Evolutionary conservation across 2,329 filamentous ascomycete species (phyloP).

Genomic region (Nemania sp.): DNA sequence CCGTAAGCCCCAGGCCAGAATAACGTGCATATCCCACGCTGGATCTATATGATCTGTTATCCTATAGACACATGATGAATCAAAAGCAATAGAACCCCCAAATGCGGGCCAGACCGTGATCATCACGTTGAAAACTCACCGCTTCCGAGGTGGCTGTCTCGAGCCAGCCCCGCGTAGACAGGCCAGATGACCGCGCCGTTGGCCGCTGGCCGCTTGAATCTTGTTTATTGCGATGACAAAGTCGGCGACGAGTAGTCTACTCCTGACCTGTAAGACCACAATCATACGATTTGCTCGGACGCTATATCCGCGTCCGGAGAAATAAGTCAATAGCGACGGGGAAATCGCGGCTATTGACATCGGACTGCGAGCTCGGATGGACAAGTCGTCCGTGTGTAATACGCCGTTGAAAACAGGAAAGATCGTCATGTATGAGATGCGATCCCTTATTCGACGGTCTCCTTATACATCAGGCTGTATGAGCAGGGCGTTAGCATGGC

Average conservation of each 20-base stretch:
- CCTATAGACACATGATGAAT: conserved; percentile 9
- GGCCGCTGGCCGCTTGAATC: background rate
- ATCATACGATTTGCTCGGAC: conserved; percentile 30
- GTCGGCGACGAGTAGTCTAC: conserved; percentile 9
- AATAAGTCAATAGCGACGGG: conserved; percentile 3
- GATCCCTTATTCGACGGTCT: conserved; percentile 2
- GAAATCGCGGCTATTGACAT: conserved; percentile 11
- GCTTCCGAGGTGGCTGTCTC: background rate
- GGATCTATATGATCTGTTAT: conserved; percentile 5
- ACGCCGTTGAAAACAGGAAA: conserved; percentile 10
- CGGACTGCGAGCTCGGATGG: conserved; percentile 7
- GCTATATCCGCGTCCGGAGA: background rate
- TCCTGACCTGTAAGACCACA: conserved; percentile 20
- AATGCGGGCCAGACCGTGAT: background rate
- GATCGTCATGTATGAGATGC: conserved; percentile 12
- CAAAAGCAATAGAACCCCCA: background rate
- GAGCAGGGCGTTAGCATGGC: background rate
- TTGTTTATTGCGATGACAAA: conserved; percentile 2
- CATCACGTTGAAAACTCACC: conserved; percentile 7
- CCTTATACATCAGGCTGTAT: background rate
- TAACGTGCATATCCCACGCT: background rate
- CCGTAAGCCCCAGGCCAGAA: conserved; percentile 4
- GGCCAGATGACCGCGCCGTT: background rate
- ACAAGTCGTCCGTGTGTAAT: conserved; percentile 12
- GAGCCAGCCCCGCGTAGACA: conserved; percentile 6